phyloP scores from a whole-genome alignment of 331 rosid genomes.

The Stylosanthes scabra region DNA sequence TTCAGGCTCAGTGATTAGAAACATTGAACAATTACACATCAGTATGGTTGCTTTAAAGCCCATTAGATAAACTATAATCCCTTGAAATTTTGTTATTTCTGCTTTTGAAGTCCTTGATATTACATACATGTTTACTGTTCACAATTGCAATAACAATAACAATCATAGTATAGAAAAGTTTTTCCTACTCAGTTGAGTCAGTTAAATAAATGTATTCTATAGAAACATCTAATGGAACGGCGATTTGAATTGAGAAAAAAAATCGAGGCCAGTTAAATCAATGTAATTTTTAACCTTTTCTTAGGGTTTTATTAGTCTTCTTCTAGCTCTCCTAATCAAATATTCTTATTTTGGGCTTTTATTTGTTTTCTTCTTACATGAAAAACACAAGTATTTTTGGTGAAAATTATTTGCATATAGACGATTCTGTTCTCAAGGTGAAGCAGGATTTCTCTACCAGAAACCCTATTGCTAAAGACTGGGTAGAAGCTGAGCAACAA shows the following conservation, averaged over 20 bases:
- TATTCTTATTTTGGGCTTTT: conserved; percentile 3
- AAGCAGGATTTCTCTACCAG: not conserved
- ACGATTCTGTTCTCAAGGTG: conserved; percentile 11
- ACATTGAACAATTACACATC: not conserved
- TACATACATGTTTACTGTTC: not conserved
- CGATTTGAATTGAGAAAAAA: not conserved
- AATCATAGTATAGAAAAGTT: not conserved
- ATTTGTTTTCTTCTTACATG: conserved; percentile 12
- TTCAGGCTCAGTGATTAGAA: conserved; percentile 6
- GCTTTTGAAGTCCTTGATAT: not conserved
- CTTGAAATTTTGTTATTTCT: not conserved
- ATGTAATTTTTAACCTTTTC: not conserved
- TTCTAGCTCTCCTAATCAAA: conserved; percentile 9
- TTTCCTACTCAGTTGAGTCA: not conserved
- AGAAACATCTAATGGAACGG: not conserved
- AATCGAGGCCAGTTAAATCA: conserved; percentile 4
- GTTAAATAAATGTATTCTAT: conserved; percentile 4
- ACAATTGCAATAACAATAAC: not conserved
- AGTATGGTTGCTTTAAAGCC: not conserved
- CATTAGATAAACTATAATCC: not conserved
- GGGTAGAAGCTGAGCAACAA: conserved; percentile 11
- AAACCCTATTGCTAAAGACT: conserved; percentile 15
- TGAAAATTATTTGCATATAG: not conserved
- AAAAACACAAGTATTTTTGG: not conserved
- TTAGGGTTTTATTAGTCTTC: not conserved